phyloP scores from a whole-genome alignment of 768 basidiomycete genomes.

The Kwoniella shandongensis region DNA sequence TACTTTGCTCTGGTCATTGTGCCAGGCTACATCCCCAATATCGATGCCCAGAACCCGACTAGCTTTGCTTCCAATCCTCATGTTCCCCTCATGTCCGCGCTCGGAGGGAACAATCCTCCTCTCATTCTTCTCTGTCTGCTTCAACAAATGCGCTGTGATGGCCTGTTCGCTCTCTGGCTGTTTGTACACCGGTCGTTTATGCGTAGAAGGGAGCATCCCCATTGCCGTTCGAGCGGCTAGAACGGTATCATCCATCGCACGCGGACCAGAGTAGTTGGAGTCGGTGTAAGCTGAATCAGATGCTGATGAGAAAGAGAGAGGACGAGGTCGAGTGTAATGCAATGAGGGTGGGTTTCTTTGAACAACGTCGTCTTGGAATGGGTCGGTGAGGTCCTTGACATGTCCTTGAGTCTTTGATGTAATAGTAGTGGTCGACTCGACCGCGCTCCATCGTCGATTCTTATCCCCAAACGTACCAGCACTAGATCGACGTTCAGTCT shows the following conservation, averaged over 20 bases:
- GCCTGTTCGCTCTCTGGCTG: slow-evolving; percentile 26
- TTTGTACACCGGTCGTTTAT: slow-evolving; percentile 18
- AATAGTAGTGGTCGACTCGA: slow-evolving; percentile 15
- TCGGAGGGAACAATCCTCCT: slow-evolving; percentile 30
- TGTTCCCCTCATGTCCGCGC: no score
- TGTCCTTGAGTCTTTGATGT: slow-evolving; percentile 15
- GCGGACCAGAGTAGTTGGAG: slow-evolving; percentile 19
- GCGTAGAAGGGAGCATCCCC: slow-evolving; percentile 23
- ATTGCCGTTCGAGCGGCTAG: slow-evolving; percentile 13
- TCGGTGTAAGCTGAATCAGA: slow-evolving; percentile 16
- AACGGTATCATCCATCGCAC: slow-evolving; percentile 15
- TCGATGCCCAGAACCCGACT: slow-evolving; percentile 40
- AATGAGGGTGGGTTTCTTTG: background rate
- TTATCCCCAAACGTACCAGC: slow-evolving; percentile 18
- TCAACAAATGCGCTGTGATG: slow-evolving; percentile 31
- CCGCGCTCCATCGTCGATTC: slow-evolving; percentile 6
- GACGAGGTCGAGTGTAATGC: slow-evolving; percentile 4
- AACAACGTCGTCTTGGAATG: slow-evolving; percentile 1
- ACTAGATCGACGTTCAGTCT: slow-evolving; percentile 8
- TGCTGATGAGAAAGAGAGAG: slow-evolving; percentile 30
- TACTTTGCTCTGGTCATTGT: background rate
- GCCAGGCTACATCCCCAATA: slow-evolving; percentile 6
- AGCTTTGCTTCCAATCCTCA: slow-evolving; percentile 23
- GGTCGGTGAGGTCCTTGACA: no score
- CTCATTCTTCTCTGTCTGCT: slow-evolving; percentile 24